Conservation (phyloP, 208 protist species). For the Trypanosoma scelopori region DNA sequence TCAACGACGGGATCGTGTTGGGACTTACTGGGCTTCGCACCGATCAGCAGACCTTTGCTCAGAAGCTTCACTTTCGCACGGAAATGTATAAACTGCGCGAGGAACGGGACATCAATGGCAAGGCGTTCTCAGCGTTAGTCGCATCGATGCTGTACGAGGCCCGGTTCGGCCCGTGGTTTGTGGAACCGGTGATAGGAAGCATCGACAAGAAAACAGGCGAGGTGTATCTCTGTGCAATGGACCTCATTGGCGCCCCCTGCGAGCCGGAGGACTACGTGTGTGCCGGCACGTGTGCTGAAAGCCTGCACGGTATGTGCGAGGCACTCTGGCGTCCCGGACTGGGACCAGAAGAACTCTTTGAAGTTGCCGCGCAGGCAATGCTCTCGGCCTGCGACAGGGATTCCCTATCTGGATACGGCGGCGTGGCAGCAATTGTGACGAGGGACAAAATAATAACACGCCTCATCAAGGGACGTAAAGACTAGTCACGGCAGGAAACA, state of each 20-base stretch:
- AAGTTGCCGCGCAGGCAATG: constrained; percentile 94
- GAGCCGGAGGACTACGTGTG: constrained; percentile 97
- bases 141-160: constrained; percentile 91
- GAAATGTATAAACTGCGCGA: constrained; percentile 92
- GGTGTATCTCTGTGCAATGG: constrained; percentile 95
- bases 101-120: constrained; percentile 87
- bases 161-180: constrained; percentile 98
- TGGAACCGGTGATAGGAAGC: constrained; percentile 97
- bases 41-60: constrained; percentile 96
- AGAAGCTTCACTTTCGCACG: constrained; percentile 85
- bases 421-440: constrained; percentile 91
- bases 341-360: constrained; percentile 96
- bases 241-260: constrained; percentile 95
- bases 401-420: constrained; percentile 97
- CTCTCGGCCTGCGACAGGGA: constrained; percentile 97
- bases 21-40: constrained; percentile 96
- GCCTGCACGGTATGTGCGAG: constrained; percentile 98
- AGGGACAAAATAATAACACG: constrained; percentile 77
- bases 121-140: constrained; percentile 82
- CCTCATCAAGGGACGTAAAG: constrained; percentile 89
- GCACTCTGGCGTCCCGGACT: constrained; percentile 94
- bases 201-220: constrained; percentile 92
- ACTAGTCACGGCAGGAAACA: constrained; percentile 41
- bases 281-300: constrained; percentile 94
- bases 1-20: constrained; percentile 94